Evolutionary conservation across 768 basidiomycete species (phyloP).

Genomic region (Amanita thiersii): DNA sequence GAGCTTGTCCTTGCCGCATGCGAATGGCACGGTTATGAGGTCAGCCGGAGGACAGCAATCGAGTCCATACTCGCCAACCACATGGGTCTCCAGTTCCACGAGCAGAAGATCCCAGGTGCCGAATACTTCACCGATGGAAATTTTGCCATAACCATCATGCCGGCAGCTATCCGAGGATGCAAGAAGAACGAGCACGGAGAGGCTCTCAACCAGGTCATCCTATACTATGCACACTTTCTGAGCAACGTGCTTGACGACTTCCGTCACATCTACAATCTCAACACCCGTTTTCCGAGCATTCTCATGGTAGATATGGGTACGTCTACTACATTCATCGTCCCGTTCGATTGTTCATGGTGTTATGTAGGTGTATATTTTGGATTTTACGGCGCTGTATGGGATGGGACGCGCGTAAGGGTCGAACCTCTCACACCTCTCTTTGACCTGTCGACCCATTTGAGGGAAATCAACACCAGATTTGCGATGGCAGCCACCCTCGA

Average conservation of each 20-base stretch:
- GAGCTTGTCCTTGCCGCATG: background rate
- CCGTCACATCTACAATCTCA: background rate
- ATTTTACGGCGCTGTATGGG: no score
- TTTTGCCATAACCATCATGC: background rate
- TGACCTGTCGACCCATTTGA: background rate
- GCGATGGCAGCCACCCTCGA: background rate
- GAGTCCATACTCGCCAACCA: background rate
- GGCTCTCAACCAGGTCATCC: background rate
- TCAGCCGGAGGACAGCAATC: constrained; percentile 1
- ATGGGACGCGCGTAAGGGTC: background rate
- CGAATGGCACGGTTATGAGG: background rate
- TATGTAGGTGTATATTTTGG: background rate
- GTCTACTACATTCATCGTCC: no score
- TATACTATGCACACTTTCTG: background rate
- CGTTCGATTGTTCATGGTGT: no score
- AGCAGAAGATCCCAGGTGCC: constrained; percentile 3
- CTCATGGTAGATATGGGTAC: no score
- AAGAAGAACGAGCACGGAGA: constrained; percentile 1
- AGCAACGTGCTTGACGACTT: background rate
- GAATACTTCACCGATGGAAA: background rate
- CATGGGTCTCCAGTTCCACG: background rate
- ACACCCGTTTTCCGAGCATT: constrained; percentile 3
- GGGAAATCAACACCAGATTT: background rate
- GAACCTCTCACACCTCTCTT: background rate
- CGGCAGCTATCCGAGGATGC: background rate